phyloP scores from a whole-genome alignment of 306 rosid genomes.

The Quercus cerris region DNA sequence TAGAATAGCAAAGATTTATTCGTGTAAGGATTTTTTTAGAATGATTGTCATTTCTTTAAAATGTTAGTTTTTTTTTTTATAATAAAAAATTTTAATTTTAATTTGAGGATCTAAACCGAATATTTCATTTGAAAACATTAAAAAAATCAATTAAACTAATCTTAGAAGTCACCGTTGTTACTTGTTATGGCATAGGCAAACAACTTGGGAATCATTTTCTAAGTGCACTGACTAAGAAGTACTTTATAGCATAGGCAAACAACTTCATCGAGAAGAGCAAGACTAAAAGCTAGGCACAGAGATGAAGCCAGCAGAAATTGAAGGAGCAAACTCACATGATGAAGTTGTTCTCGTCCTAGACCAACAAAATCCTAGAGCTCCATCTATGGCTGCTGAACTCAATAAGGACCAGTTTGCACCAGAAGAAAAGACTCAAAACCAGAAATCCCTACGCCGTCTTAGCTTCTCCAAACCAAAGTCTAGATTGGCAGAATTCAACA shows the following conservation, averaged over 20 bases:
- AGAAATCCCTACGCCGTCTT: constrained; percentile 34
- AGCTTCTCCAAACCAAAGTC: constrained; percentile 57
- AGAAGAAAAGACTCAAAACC: constrained; percentile 20
- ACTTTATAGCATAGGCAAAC: background rate
- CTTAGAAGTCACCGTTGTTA: too few relatives aligned
- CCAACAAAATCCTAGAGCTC: constrained; percentile 27
- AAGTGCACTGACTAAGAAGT: background rate
- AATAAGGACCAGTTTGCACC: background rate
- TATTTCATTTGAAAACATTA: too few relatives aligned
- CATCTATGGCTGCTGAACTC: constrained; percentile 22
- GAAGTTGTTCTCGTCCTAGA: constrained; percentile 41
- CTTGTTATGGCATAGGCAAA: too few relatives aligned
- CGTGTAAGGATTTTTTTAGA: too few relatives aligned
- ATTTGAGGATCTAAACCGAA: too few relatives aligned
- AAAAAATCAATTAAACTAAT: too few relatives aligned
- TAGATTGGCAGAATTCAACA: constrained; percentile 28
- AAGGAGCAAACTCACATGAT: constrained; percentile 24
- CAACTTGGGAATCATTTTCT: too few relatives aligned
- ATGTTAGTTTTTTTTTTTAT: too few relatives aligned
- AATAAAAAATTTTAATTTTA: too few relatives aligned
- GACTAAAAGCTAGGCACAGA: too few relatives aligned
- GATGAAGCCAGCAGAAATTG: constrained; percentile 14
- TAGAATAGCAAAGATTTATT: too few relatives aligned
- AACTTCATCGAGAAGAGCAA: background rate
- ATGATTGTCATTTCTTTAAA: too few relatives aligned